Evolutionary conservation across 1,284 basidiomycete genomes (phyloP).

Genomic region (Ganoderma meredithae): DNA sequence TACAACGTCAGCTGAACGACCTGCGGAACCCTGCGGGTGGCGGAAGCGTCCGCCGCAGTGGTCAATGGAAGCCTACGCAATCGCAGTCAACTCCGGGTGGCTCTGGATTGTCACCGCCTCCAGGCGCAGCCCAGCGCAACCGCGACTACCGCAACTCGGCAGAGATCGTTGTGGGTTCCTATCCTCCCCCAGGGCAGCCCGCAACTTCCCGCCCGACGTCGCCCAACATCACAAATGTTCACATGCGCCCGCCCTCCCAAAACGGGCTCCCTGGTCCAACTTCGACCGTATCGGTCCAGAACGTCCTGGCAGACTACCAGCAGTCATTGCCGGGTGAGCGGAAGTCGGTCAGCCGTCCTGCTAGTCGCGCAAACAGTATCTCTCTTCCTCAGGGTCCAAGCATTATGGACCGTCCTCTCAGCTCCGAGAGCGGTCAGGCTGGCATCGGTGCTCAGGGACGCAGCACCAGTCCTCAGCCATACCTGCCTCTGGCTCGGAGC

Average conservation of each 20-base stretch:
- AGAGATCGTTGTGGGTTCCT: conserved; percentile 77
- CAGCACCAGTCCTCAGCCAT: conserved; percentile 68
- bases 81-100: conserved; percentile 41
- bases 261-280: conserved; percentile 43
- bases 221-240: conserved; percentile 75
- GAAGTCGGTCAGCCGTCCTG: conserved; percentile 57
- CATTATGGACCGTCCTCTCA: conserved; percentile 57
- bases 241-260: conserved; percentile 75
- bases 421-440: conserved; percentile 67
- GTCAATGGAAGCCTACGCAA: conserved; percentile 53
- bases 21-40: conserved; percentile 45
- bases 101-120: conserved; percentile 36
- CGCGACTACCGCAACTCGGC: conserved; percentile 69
- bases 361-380: conserved; percentile 37
- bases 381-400: conserved; percentile 42
- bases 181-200: conserved; percentile 50
- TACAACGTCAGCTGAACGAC: conserved; percentile 59
- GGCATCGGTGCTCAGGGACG: conserved; percentile 82
- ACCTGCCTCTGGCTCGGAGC: conserved; percentile 49
- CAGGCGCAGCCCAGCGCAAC: conserved; percentile 32
- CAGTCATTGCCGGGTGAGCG: conserved; percentile 91
- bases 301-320: conserved; percentile 81
- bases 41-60: conserved; percentile 52
- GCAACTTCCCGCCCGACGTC: conserved; percentile 72
- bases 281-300: conserved; percentile 62